Percentiles rank a stretch among this genome's conserved stretches.
Conservation (phyloP, 306 rosid genomes). For the Vigna mungo region DNA sequence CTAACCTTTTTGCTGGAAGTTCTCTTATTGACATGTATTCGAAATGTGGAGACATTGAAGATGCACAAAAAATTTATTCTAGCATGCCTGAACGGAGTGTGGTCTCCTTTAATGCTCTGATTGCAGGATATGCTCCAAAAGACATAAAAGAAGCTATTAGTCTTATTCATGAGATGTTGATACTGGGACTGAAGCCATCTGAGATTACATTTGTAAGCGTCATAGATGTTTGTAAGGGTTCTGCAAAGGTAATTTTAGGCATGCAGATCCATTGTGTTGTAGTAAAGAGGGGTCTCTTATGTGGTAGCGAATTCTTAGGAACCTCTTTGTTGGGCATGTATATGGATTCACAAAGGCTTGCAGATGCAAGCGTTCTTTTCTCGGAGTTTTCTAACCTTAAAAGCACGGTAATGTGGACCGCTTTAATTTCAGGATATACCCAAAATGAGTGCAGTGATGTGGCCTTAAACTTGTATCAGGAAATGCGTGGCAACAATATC, state of each 20-base stretch:
- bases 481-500: constrained; percentile 66
- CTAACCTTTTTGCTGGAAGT: constrained; percentile 74
- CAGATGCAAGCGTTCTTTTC: constrained; percentile 68
- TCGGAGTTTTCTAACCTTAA: constrained; percentile 66
- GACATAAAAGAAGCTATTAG: constrained; percentile 60
- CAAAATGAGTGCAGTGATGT: constrained; percentile 63
- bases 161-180: constrained; percentile 64
- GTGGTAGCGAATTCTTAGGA: constrained; percentile 65
- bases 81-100: constrained; percentile 66
- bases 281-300: constrained; percentile 64
- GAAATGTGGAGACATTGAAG: constrained; percentile 61
- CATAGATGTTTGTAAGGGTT: constrained; percentile 68
- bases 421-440: constrained; percentile 70
- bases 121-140: constrained; percentile 67
- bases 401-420: constrained; percentile 68
- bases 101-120: constrained; percentile 73
- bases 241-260: constrained; percentile 57
- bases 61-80: constrained; percentile 62
- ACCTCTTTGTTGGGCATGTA: constrained; percentile 77
- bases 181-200: constrained; percentile 64
- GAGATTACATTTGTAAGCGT: constrained; percentile 74
- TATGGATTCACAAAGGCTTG: constrained; percentile 59
- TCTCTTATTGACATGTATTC: constrained; percentile 89
- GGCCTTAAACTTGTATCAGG: constrained; percentile 62
- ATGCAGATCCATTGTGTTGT: constrained; percentile 68